phyloP scores from a whole-genome alignment of 2,329 filamentous ascomycete species.

The Fusarium miscanthi region DNA sequence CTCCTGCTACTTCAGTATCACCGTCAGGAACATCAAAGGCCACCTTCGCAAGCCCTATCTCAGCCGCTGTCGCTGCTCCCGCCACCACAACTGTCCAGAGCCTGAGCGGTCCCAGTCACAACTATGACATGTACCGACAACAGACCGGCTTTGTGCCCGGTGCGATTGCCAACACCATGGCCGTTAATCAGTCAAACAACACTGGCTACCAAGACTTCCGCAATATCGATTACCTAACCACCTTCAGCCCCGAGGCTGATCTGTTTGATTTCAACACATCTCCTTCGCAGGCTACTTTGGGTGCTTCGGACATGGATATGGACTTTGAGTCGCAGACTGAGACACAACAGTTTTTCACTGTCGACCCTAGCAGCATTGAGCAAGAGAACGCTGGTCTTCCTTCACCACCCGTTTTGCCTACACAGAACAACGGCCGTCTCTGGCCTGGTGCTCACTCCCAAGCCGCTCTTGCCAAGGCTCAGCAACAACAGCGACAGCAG shows the following conservation, averaged over 20 bases:
- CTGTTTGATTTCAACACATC: conserved; percentile 79
- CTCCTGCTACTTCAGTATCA: conserved; percentile 64
- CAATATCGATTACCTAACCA: conserved; percentile 63
- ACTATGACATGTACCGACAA: conserved; percentile 95
- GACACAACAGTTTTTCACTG: conserved; percentile 74
- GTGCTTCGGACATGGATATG: conserved; percentile 75
- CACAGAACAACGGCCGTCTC: conserved; percentile 73
- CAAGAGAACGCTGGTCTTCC: conserved; percentile 61
- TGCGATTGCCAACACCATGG: conserved; percentile 82
- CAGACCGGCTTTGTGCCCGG: conserved; percentile 92
- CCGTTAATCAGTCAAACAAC: conserved; percentile 74
- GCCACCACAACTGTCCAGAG: conserved; percentile 67
- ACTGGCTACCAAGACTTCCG: conserved; percentile 64
- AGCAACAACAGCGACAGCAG: conserved; percentile 75
- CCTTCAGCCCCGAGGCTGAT: conserved; percentile 70
- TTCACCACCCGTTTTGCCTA: conserved; percentile 58
- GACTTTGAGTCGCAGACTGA: conserved; percentile 59
- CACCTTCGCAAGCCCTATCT: conserved; percentile 63
- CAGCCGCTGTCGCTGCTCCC: conserved; percentile 66
- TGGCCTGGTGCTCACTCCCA: conserved; percentile 96
- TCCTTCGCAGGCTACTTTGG: conserved; percentile 69
- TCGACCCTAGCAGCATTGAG: conserved; percentile 81
- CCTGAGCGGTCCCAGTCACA: conserved; percentile 86
- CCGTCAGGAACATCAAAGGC: conserved; percentile 65
- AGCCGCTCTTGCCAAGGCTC: conserved; percentile 80